Base-by-base conservation (phyloP, 257 asterid genomes). In the Solanum sejunctum region DNA sequence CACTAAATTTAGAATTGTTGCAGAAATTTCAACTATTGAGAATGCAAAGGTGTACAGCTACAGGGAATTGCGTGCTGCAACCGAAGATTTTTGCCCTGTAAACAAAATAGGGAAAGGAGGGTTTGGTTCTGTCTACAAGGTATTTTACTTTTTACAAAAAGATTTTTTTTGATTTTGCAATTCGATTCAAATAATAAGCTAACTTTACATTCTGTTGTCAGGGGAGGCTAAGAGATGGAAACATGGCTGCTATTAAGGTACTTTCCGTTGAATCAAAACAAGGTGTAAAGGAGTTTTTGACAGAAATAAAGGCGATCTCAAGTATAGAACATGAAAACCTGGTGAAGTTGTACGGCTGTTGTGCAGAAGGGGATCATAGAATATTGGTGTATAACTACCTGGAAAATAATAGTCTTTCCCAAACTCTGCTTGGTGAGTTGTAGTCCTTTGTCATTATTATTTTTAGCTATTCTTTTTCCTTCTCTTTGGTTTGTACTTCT, bases 41-140 rank as follows among this genome's bases (percentile, higher is more conserved):
- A 85, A 93, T 86, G 90, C 90, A 39, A 90, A 84, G 87, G 84
- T 90, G 80, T 94, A 92, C 86, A 90, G 89, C 85, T 94, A 90
- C 90, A 89, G 82, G 87, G 98, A 96, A 84, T 80, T 96, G 86
- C 90, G 77, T 75, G 66, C 52, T 21, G 98, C 99, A 4, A 93
- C 99, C 3, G 91, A 87, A 45, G 88, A 94, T 84, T 96, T 94
- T 84, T 89, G 88, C 41, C 85, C 81, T 36, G 77, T 87, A 36
- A 96, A 94, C 80, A 94, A 92, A 91, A 92, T 96, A 32, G 99
- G 99, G n/a, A 84, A 86, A 89, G 98, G 99, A 69, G 99, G 99
- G 32, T 94, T 96, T 83, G 99, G 99, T 88, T 90, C 93, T 2
- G 98, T 96, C 55, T 96, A 89, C 92, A 94, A 93, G 97, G 98